Conservation (phyloP, 1,284 basidiomycete genomes). For the Pseudozyma flocculosa region DNA sequence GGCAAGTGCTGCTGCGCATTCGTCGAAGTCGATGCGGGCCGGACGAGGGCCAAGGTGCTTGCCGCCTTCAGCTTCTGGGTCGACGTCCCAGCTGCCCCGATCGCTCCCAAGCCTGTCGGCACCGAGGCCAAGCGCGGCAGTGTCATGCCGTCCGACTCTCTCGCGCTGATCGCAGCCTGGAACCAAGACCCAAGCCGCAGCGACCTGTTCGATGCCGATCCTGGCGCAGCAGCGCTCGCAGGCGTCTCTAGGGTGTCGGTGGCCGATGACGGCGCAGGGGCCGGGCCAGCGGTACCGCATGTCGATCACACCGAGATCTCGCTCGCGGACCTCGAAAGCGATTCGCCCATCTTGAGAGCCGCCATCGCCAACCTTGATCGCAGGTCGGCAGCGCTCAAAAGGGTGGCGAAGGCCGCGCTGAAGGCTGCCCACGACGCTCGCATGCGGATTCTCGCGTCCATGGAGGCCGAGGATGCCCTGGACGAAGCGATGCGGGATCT, state of each 20-base stretch:
- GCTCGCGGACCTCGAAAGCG: constrained; percentile 26
- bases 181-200: constrained; percentile 5
- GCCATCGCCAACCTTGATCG: constrained; percentile 42
- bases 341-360: constrained; percentile 46
- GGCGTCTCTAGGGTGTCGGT: too few species aligned
- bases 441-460: constrained; percentile 13
- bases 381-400: constrained; percentile 33
- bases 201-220: constrained; percentile 3
- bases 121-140: background rate
- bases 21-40: constrained; percentile 18
- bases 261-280: background rate
- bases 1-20: constrained; percentile 32
- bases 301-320: constrained; percentile 42
- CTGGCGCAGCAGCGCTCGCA: too few species aligned
- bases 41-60: constrained; percentile 9
- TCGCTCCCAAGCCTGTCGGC: background rate
- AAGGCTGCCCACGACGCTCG: constrained; percentile 23
- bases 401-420: constrained; percentile 24
- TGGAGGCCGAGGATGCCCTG: constrained; percentile 25
- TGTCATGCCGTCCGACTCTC: constrained; percentile 15
- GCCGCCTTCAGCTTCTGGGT: constrained; percentile 24
- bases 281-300: background rate
- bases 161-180: constrained; percentile 20
- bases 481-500: constrained; percentile 25
- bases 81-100: constrained; percentile 3